phyloP scores from a whole-genome alignment of 371 early-diverging fungal genomes.

The Sanchytrium tribonematis region DNA sequence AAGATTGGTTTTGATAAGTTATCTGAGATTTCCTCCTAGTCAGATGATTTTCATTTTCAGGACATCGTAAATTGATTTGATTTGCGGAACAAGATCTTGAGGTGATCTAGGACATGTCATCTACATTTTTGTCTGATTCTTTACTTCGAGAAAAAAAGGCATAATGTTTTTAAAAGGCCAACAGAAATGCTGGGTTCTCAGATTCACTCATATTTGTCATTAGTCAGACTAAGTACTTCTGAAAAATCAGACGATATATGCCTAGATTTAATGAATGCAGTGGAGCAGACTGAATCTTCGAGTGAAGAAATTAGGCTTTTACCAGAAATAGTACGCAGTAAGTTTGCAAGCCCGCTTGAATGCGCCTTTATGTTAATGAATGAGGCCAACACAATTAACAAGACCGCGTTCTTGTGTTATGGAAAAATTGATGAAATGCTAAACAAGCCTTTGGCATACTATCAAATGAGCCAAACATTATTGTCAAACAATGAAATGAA shows the following conservation, averaged over 20 bases:
- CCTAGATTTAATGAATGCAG: not conserved
- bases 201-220: not conserved
- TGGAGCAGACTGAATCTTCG: not conserved
- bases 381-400: not conserved
- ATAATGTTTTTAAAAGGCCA: not conserved
- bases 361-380: not conserved
- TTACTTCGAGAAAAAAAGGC: no score
- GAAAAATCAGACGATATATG: not conserved
- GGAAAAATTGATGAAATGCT: not conserved
- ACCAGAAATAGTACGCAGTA: not conserved
- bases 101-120: no score
- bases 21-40: no score
- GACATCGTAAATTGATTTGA: no score
- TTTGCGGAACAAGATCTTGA: no score
- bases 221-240: not conserved
- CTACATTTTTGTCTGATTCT: no score
- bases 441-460: not conserved
- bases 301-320: not conserved
- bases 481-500: not conserved
- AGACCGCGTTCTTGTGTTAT: not conserved
- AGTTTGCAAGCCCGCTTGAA: not conserved
- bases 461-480: not conserved
- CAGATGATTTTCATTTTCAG: no score
- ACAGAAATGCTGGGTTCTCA: not conserved
- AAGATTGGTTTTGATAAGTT: no score